These are phyloP conservation scores for Stephanodiscus triporus DNA, from an alignment of 108 stramenopile genomes.

Conservation along the genomic window DNA sequence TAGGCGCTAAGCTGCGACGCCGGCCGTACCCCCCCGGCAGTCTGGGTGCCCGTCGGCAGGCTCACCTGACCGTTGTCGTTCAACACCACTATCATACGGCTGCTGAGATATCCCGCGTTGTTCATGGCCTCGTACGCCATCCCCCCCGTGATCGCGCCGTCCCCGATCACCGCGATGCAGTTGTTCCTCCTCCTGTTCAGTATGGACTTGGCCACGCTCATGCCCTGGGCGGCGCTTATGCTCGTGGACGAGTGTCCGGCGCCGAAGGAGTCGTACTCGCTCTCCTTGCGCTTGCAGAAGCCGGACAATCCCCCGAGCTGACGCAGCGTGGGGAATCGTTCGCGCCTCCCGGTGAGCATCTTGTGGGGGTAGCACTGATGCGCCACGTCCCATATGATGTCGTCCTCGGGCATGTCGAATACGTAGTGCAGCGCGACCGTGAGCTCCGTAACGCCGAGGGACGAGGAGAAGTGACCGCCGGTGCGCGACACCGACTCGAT, in stretches of 20 bases:
- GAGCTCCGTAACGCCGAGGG: conserved; percentile 94
- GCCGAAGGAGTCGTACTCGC: conserved; percentile 95
- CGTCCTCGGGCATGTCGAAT: conserved; percentile 97
- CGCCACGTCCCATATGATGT: conserved; percentile 98
- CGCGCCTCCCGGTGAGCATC: conserved; percentile 93
- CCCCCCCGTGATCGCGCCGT: conserved; percentile 98
- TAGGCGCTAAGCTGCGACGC: conserved; percentile 90
- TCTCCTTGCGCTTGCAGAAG: conserved; percentile 95
- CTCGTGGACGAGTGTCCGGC: conserved; percentile 94
- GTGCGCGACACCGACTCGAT: conserved; percentile 95
- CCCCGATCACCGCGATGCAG: conserved; percentile 97
- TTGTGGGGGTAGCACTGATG: conserved; percentile 99
- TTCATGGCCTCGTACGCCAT: conserved; percentile 99
- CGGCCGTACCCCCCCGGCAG: conserved; percentile 92
- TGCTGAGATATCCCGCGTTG: conserved; percentile 90
- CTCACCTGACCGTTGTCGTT: conserved; percentile 99
- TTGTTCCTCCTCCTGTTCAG: conserved; percentile 89
- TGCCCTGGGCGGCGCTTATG: conserved; percentile 95
- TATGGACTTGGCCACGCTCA: conserved; percentile 91
- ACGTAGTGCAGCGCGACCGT: conserved; percentile 97
- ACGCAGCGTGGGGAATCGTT: conserved; percentile 81
- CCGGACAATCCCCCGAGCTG: conserved; percentile 92
- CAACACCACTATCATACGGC: conserved; percentile 95
- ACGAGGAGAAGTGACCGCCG: conserved; percentile 94
- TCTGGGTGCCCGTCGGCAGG: conserved; percentile 95